Base-by-base conservation (phyloP, 1,284 basidiomycete genomes). In the Cryptococcus wingfieldii region DNA sequence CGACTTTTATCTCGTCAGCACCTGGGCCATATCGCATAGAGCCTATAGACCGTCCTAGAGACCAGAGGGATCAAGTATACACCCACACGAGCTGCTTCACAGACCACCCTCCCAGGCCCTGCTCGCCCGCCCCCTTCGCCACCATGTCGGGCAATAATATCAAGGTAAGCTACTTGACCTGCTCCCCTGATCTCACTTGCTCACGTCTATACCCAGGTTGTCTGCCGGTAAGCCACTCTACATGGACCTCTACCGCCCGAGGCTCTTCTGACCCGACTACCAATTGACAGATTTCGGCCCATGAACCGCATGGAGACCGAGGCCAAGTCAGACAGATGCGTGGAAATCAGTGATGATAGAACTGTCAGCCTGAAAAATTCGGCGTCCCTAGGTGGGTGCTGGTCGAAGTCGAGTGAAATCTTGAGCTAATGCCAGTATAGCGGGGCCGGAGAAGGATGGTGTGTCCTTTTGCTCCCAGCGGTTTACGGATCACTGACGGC, bases 271-370 rank as follows among this genome's bases (percentile, higher is more conserved):
- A 19, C 31, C 18, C n/a, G 45, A 19, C 8, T 38, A 19, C 28
- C 13, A 10, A 38, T 38, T 47, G 25, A 16, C 65, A 95, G 94
- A 58, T 98, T 98, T 79, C 92, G 95, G 65, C 95, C 96, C 23
- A 85, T 89, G 64, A 98, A 98, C 78, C 80, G 90, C 59, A 86
- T 97, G 71, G 95, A 98, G 79, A 79, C 85, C 62, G 86, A 90
- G 57, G 90, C 95, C 78, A 86, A 88, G 55, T 89, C 90, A 53
- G 92, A 97, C 69, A 88, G 90, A 70, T 89, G 97, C 65, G 89
- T 96, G 51, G 82, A 86, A 59, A 97, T 98, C 78, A 65, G 62
- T 18, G 85, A 86, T 72, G 90, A 94, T 65, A 87, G 86, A 77
- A 90, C 91, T 54, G 84, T 89, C 66, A 80, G 66, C 23, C 64